Base-by-base conservation (phyloP, 192 early-diverging fungal genomes). In the Endogone sp. region DNA sequence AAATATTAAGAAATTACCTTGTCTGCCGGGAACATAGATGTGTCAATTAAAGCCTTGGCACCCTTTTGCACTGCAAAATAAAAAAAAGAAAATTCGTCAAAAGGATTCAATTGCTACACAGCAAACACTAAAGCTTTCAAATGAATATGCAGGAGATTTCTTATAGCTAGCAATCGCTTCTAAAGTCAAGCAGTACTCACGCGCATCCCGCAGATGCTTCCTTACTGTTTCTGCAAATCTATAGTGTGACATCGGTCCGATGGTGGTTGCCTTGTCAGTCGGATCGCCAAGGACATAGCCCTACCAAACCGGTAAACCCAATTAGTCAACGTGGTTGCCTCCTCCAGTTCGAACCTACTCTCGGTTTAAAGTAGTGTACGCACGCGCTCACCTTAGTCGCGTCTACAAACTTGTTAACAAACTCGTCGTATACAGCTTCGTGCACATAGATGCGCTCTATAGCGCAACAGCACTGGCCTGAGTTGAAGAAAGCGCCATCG, bases 361-460 rank as follows among this genome's bases (percentile, higher is more conserved):
- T n/a, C n/a, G n/a, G n/a, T n/a, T n/a, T n/a, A n/a, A n/a, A n/a
- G n/a, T n/a, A n/a, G n/a, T n/a, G n/a, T n/a, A n/a, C n/a, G n/a
- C n/a, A n/a, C n/a, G n/a, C 3, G 16, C 37, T 6, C 71, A 88
- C 85, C 82, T 81, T 76, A 23, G 83, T 84, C 54, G 83, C 64
- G 10, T 72, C 75, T 16, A 86, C 88, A 54, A 84, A 81, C 54
- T 84, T 83, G 13, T 77, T 65, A n/a, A 94, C 75, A 68, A 95
- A 91, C 21, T 75, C 73, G 62, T 93, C 90, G 68, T 91, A 91
- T 16, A 93, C 74, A 27, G 71, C 70, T 56, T 85, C 86, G 66
- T 93, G 91, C 29, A 92, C 93, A 64, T 93, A 92, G 62, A 92
- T 83, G 13, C 93, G 79, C 71, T 92, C 90, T 64, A 93, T 83